These are phyloP conservation scores for Tolypocladium album DNA, from an alignment of 2,329 filamentous ascomycete species.

Conservation along the genomic window DNA sequence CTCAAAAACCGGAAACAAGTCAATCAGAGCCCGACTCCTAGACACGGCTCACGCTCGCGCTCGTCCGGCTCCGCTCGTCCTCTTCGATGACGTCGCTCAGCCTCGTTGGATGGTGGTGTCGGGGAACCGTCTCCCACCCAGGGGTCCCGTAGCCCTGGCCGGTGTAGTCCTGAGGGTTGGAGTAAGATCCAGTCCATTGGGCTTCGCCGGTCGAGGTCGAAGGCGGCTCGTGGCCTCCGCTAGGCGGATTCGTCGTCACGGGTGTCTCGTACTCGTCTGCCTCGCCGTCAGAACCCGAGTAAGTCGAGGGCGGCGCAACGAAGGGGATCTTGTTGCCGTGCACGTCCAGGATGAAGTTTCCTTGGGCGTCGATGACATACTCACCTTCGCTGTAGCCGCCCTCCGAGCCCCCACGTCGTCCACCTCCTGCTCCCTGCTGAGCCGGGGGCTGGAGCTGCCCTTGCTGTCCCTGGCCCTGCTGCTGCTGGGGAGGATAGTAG, in stretches of 20 bases:
- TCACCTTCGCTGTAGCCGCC: constrained; percentile 59
- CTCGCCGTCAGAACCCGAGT: constrained; percentile 37
- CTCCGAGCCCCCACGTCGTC: constrained; percentile 35
- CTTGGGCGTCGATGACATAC: constrained; percentile 53
- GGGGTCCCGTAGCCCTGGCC: constrained; percentile 55
- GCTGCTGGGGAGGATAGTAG: constrained; percentile 12
- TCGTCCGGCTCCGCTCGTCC: constrained; percentile 68
- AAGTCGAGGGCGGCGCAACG: constrained; percentile 31
- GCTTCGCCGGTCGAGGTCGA: constrained; percentile 16
- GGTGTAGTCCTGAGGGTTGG: constrained; percentile 47
- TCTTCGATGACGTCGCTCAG: constrained; percentile 83
- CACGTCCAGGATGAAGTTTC: constrained; percentile 49
- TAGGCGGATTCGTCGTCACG: constrained; percentile 29
- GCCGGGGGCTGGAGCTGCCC: constrained; percentile 3
- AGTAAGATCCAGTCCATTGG: constrained; percentile 32
- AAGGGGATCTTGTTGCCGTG: constrained; percentile 49
- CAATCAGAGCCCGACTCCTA: constrained; percentile 13
- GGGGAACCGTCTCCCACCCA: constrained; percentile 66
- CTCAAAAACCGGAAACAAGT: not conserved
- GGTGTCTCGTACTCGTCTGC: constrained; percentile 49
- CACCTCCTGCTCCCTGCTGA: constrained; percentile 10
- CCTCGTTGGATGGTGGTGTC: constrained; percentile 79
- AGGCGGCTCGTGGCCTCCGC: constrained; percentile 20
- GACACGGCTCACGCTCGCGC: constrained; percentile 50
- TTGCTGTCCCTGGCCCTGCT: not conserved